These are phyloP conservation scores for Stipa capillata DNA, from an alignment of 176 grass and related monocot genomes.

Conservation along the genomic window DNA sequence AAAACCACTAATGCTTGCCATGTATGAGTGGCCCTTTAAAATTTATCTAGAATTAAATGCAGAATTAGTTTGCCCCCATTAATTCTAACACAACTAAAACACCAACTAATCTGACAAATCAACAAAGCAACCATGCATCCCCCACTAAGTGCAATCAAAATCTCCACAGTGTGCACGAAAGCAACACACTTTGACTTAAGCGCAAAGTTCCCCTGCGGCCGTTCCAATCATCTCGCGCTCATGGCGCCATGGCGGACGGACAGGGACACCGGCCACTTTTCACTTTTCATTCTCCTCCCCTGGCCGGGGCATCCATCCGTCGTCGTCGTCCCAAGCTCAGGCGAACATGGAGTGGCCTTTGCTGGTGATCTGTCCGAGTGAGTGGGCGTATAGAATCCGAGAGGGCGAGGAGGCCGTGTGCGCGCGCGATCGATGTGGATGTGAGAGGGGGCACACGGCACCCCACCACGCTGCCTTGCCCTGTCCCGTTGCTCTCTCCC, in stretches of 20 bases:
- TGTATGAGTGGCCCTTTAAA: too few relatives aligned
- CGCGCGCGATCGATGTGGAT: too few relatives aligned
- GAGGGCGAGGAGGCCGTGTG: not conserved
- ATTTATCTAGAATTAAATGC: too few relatives aligned
- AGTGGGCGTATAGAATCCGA: not conserved
- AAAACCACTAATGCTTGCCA: too few relatives aligned
- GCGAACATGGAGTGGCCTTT: too few relatives aligned
- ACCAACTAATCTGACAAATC: too few relatives aligned
- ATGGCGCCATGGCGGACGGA: too few relatives aligned
- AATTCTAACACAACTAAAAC: not conserved
- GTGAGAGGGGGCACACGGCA: not conserved
- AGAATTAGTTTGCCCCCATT: too few relatives aligned
- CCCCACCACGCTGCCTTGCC: not conserved
- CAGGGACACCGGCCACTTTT: not conserved
- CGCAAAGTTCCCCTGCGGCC: not conserved
- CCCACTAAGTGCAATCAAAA: not conserved
- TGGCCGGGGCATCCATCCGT: too few relatives aligned
- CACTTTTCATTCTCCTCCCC: too few relatives aligned
- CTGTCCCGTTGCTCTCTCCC: not conserved
- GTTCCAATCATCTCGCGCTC: not conserved
- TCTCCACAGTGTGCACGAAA: not conserved
- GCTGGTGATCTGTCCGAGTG: not conserved
- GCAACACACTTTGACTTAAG: not conserved
- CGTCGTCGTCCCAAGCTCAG: too few relatives aligned
- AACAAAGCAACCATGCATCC: too few relatives aligned